phyloP scores from a whole-genome alignment of 768 basidiomycete species.

The Lepiota brunneoincarnata region DNA sequence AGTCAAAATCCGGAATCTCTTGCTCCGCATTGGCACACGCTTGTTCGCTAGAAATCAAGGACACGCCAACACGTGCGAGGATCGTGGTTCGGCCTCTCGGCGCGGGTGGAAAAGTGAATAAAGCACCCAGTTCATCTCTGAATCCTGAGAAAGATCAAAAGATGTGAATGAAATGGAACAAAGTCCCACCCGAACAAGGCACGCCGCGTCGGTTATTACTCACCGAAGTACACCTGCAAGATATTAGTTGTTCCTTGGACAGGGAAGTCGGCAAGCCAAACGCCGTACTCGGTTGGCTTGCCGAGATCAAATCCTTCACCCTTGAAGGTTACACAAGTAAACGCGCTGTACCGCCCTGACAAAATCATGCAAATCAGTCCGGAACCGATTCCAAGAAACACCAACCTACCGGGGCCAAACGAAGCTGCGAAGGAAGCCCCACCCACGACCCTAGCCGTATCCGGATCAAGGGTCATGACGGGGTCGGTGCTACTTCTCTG shows the following conservation, averaged over 20 bases:
- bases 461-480: slow-evolving; percentile 43
- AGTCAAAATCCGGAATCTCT: slow-evolving; percentile 59
- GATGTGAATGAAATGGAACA: neutral
- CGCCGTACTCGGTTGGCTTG: slow-evolving; percentile 53
- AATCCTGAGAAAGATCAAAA: slow-evolving; percentile 32
- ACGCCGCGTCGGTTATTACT: too few species aligned
- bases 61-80: slow-evolving; percentile 62
- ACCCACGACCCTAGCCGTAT: slow-evolving; percentile 49
- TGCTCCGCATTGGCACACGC: slow-evolving; percentile 60
- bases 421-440: slow-evolving; percentile 48
- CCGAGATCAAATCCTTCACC: slow-evolving; percentile 46
- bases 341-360: slow-evolving; percentile 50
- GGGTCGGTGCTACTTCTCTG: slow-evolving; percentile 49
- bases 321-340: slow-evolving; percentile 59
- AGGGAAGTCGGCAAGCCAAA: slow-evolving; percentile 49
- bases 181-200: too few species aligned
- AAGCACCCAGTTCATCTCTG: slow-evolving; percentile 47
- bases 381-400: neutral
- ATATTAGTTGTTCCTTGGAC: slow-evolving; percentile 43
- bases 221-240: slow-evolving; percentile 48
- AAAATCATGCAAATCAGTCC: neutral
- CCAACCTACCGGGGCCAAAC: slow-evolving; percentile 47
- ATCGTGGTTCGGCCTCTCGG: slow-evolving; percentile 40
- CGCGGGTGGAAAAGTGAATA: slow-evolving; percentile 48
- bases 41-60: slow-evolving; percentile 57